These are phyloP conservation scores for Helotiales sp. DNA, from an alignment of 2,329 filamentous ascomycete genomes.

Conservation along the genomic window DNA sequence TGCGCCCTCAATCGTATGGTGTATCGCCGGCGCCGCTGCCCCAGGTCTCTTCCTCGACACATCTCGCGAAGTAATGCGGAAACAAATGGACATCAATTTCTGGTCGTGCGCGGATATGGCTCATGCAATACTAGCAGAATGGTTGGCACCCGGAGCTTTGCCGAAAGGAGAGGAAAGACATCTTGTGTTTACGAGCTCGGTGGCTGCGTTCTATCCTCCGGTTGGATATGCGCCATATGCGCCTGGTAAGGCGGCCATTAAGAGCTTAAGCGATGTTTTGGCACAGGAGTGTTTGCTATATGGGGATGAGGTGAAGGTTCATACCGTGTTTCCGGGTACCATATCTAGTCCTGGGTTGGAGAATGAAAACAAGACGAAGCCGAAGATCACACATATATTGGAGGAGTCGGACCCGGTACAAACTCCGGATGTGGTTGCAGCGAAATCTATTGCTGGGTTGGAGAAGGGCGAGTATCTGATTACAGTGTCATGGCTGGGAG, in stretches of 20 bases:
- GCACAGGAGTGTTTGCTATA: conserved; percentile 85
- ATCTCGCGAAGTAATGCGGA: conserved; percentile 62
- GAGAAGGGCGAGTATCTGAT: conserved; percentile 81
- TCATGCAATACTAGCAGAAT: conserved; percentile 73
- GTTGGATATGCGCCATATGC: conserved; percentile 83
- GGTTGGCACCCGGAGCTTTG: conserved; percentile 57
- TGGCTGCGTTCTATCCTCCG: conserved; percentile 72
- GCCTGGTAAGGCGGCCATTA: conserved; percentile 82
- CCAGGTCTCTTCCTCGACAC: conserved; percentile 79
- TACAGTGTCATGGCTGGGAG: conserved; percentile 71
- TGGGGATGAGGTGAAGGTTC: conserved; percentile 77
- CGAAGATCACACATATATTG: conserved; percentile 72
- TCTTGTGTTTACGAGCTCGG: conserved; percentile 83
- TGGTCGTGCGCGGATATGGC: conserved; percentile 85
- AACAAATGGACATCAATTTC: conserved; percentile 92
- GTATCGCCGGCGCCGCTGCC: conserved; percentile 72
- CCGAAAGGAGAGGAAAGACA: conserved; percentile 61
- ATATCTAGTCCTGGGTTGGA: conserved; percentile 77
- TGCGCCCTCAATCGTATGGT: conserved; percentile 86
- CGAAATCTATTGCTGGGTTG: conserved; percentile 66
- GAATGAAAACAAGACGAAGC: conserved; percentile 77
- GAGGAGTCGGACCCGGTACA: conserved; percentile 83
- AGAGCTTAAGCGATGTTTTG: conserved; percentile 79
- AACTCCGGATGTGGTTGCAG: conserved; percentile 75
- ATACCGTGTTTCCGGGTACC: conserved; percentile 80